These are phyloP conservation scores for Vigna trinervia DNA, from an alignment of 306 rosid species.

Conservation along the genomic window DNA sequence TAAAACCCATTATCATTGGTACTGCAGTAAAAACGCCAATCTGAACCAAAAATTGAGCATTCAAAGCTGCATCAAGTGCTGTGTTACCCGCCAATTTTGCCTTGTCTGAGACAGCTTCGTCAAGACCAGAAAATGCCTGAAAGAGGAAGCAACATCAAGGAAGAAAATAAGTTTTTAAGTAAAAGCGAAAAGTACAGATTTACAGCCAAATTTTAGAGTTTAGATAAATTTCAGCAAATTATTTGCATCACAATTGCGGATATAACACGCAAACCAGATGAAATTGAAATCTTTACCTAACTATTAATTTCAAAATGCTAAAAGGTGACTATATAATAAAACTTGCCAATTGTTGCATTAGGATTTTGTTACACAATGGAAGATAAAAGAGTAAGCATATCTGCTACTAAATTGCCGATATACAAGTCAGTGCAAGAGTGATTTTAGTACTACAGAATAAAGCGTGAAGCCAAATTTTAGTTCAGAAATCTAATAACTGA, in stretches of 20 bases:
- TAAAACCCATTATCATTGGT: constrained; percentile 94
- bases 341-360: too few relatives aligned
- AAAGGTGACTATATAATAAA: constrained; percentile 3
- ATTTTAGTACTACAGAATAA: constrained; percentile 12
- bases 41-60: constrained; percentile 97
- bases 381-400: neutral
- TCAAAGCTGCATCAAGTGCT: constrained; percentile 84
- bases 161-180: constrained; percentile 17
- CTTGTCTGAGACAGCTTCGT: constrained; percentile 57
- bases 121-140: constrained; percentile 96
- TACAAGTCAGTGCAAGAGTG: constrained; percentile 7
- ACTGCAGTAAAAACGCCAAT: constrained; percentile 95
- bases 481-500: neutral
- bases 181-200: constrained; percentile 14
- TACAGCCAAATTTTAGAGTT: constrained; percentile 4
- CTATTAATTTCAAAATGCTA: constrained; percentile 5
- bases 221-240: constrained; percentile 3
- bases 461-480: constrained; percentile 4
- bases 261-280: constrained; percentile 17
- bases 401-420: neutral
- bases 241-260: neutral
- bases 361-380: too few relatives aligned
- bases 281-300: neutral
- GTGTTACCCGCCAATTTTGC: constrained; percentile 76
- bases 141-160: constrained; percentile 42